Evolutionary conservation across 495 filamentous ascomycete genomes (phyloP).

Genomic region (Tetracladium setigerum): DNA sequence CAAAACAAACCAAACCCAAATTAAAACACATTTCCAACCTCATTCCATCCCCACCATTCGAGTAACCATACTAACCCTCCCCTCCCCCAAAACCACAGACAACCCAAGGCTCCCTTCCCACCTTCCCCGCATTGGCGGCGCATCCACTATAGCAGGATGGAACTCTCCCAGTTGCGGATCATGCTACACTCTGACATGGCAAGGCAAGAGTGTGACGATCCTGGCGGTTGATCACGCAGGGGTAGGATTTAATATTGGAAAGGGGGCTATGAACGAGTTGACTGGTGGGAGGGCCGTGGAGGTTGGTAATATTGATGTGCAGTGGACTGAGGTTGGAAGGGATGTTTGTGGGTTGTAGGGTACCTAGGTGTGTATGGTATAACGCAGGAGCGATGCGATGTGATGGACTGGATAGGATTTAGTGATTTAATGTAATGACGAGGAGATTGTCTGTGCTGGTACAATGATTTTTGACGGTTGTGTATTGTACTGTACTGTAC

Average conservation of each 20-base stretch:
- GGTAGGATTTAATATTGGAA: conserved; percentile 56
- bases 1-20: too few species aligned
- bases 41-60: too few species aligned
- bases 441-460: too few species aligned
- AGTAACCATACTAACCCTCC: too few species aligned
- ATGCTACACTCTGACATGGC: conserved; percentile 59
- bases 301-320: conserved; percentile 49
- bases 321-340: conserved; percentile 33
- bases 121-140: conserved; percentile 56
- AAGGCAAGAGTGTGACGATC: conserved; percentile 53
- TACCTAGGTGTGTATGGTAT: too few species aligned
- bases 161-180: conserved; percentile 55
- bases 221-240: conserved; percentile 58
- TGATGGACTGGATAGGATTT: too few species aligned
- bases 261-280: conserved; percentile 57
- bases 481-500: too few species aligned
- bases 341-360: conserved; percentile 31
- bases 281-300: conserved; percentile 47
- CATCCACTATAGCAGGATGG: conserved; percentile 50
- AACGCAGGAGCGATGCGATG: too few species aligned
- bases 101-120: conserved; percentile 39
- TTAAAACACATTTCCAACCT: too few species aligned
- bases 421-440: too few species aligned
- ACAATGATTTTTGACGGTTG: too few species aligned
- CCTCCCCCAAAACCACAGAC: conserved; percentile 5